A percentile compares a stretch with the other conserved stretches of the same genome.
phyloP scores from a whole-genome alignment of 2,329 filamentous ascomycete genomes.

The Epichloe scottii region DNA sequence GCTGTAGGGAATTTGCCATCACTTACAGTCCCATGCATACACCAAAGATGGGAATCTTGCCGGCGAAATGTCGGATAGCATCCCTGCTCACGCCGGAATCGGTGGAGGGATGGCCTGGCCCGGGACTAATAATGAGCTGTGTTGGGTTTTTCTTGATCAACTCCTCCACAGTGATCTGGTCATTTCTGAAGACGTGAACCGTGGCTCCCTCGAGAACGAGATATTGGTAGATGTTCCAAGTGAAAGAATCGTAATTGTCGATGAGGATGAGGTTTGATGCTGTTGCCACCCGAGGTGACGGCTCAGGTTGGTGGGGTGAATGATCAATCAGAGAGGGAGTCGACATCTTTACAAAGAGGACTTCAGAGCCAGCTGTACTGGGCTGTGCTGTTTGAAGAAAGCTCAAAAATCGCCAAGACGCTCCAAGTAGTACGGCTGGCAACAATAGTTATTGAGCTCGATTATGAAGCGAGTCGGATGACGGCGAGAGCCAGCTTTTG shows the following conservation, averaged over 20 bases:
- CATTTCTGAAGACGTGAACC: constrained; percentile 84
- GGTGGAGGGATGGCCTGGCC: constrained; percentile 80
- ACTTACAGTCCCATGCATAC: constrained; percentile 94
- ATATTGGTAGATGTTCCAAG: constrained; percentile 99
- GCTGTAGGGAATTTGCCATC: not conserved
- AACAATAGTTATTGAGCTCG: not conserved
- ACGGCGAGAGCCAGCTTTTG: not conserved
- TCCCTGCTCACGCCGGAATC: constrained; percentile 91
- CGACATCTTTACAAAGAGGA: constrained; percentile 28
- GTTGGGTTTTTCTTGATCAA: constrained; percentile 76
- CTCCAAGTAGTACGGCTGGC: not conserved
- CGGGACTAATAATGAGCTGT: constrained; percentile 88
- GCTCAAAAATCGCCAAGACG: not conserved
- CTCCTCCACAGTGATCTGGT: constrained; percentile 77
- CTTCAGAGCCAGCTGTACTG: not conserved
- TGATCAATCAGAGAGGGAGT: constrained; percentile 53
- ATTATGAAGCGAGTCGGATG: not conserved
- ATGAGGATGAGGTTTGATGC: constrained; percentile 90
- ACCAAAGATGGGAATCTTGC: constrained; percentile 91
- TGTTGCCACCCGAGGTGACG: constrained; percentile 57
- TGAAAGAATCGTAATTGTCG: constrained; percentile 99
- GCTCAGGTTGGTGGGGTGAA: constrained; percentile 73
- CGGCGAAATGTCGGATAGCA: constrained; percentile 80
- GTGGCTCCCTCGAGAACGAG: constrained; percentile 88
- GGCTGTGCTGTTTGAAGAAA: not conserved